Percentiles rank a stretch among this genome's conserved stretches.
Evolutionary conservation across 179 eudicot species (phyloP).

Genomic region (Amaranthus tricolor): DNA sequence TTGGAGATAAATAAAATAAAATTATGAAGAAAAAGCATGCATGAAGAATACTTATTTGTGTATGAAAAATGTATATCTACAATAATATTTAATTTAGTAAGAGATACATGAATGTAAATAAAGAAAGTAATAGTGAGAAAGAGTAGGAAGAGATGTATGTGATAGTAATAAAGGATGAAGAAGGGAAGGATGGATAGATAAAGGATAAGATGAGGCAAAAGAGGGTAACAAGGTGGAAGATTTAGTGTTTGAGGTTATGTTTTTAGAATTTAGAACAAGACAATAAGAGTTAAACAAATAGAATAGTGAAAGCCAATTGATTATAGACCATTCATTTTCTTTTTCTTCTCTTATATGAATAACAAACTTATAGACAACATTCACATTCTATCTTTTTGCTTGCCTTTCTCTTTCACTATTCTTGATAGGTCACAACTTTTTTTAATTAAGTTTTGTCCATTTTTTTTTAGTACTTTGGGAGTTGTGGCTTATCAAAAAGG

Average conservation of each 20-base stretch:
- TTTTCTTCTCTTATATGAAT: not conserved
- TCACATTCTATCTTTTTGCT: constrained; percentile 24
- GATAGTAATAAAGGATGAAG: constrained; percentile 4
- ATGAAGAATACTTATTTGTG: not conserved
- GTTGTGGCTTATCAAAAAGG: constrained; percentile 21
- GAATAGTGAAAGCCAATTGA: constrained; percentile 17
- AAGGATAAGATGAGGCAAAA: constrained; percentile 50
- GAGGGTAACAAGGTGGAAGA: not conserved
- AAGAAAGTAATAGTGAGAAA: not conserved
- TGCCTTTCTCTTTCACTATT: not conserved
- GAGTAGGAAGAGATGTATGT: too few species aligned
- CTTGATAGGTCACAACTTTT: not conserved
- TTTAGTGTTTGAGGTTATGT: not conserved
- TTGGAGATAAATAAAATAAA: not conserved
- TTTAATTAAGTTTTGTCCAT: not conserved
- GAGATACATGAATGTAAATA: not conserved
- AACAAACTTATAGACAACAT: constrained; percentile 21
- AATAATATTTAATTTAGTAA: not conserved
- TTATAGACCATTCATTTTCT: constrained; percentile 55
- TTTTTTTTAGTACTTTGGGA: constrained; percentile 1
- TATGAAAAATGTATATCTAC: not conserved
- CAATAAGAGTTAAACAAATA: too few species aligned
- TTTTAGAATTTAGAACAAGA: too few species aligned
- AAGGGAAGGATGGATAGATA: constrained; percentile 30
- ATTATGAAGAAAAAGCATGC: constrained; percentile 2